Base-by-base conservation (phyloP, 192 early-diverging fungal species). In the Helicostylum pulchrum region DNA sequence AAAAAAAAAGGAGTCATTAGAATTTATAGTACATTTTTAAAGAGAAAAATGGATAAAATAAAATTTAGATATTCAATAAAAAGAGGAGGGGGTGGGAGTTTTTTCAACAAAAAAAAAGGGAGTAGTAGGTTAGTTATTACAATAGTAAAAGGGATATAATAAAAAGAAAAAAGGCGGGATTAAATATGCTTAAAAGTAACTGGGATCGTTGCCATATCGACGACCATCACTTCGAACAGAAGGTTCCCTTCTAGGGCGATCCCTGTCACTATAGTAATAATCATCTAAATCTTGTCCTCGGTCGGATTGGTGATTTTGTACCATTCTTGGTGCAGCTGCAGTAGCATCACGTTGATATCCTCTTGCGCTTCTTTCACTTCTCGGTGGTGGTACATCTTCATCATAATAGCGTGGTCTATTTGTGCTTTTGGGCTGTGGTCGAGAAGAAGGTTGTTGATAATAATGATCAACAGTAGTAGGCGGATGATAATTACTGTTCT, bases 271-370 rank as follows among this genome's bases (percentile, higher is more conserved):
- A 44, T 59, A 59, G 14, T 59, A 45, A 45, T 59, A 59, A 59
- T 59, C 57, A 59, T 59, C 57, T 21, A 59, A 36, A 45, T 59
- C 57, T 44, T 59, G 42, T 45, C 43, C 17, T 14, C 17, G 15
- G 12, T 19, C 46, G 4, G 8, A 48, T 17, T 48, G 17, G 9
- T 2, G 12, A 17, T 19, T 4, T 12, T 14, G 12, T 21, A 44
- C 39, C 6, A 42, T 14, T 11, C 21, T 44, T 45, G 36, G 36
- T 44, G 53, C 12, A n/a, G 12, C 10, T 44, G 53, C 12, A n/a
- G 12, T 2, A 32, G 53, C 11, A 31, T 52, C 23, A 4, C 36
- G 19, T 15, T 15, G n/a, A 39, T 36, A 55, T 48, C 46, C 46
- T 19, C 46, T 48, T 48, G 46, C 4, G 44, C 10, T 45, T 45